These are phyloP conservation scores for Hemisphaericaspora xylofermentans DNA, from an alignment of 1,139 yeast species.

Conservation along the genomic window DNA sequence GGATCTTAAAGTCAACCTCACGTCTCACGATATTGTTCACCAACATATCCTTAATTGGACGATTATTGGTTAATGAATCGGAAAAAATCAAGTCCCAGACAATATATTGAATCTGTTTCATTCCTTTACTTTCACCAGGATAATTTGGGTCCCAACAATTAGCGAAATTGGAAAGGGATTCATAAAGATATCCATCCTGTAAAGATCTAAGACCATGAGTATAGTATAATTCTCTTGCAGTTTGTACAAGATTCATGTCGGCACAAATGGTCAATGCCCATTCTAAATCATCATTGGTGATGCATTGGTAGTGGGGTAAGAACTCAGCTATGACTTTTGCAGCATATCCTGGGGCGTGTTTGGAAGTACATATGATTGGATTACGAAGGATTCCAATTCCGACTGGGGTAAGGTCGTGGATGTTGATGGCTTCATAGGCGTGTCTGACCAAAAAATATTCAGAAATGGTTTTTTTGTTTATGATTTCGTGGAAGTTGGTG, in stretches of 20 bases:
- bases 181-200: conserved; percentile 47
- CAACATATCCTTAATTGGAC: conserved; percentile 54
- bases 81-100: conserved; percentile 56
- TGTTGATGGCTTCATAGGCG: conserved; percentile 54
- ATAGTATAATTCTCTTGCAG: conserved; percentile 53
- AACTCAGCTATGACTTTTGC: conserved; percentile 55
- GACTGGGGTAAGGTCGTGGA: conserved; percentile 57
- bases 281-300: conserved; percentile 73
- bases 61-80: conserved; percentile 53
- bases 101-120: conserved; percentile 39
- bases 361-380: conserved; percentile 26
- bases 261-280: conserved; percentile 69
- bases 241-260: conserved; percentile 43
- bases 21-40: conserved; percentile 53
- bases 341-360: conserved; percentile 22
- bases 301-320: conserved; percentile 58
- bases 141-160: conserved; percentile 54
- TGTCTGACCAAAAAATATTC: conserved; percentile 61
- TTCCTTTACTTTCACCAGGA: conserved; percentile 26
- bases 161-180: conserved; percentile 67
- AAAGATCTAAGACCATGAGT: conserved; percentile 40
- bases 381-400: conserved; percentile 57
- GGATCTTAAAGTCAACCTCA: conserved; percentile 36
- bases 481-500: conserved; percentile 16
- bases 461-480: conserved; percentile 46